phyloP scores from a whole-genome alignment of 2,329 filamentous ascomycete species.

The Trichoderma asperellum region DNA sequence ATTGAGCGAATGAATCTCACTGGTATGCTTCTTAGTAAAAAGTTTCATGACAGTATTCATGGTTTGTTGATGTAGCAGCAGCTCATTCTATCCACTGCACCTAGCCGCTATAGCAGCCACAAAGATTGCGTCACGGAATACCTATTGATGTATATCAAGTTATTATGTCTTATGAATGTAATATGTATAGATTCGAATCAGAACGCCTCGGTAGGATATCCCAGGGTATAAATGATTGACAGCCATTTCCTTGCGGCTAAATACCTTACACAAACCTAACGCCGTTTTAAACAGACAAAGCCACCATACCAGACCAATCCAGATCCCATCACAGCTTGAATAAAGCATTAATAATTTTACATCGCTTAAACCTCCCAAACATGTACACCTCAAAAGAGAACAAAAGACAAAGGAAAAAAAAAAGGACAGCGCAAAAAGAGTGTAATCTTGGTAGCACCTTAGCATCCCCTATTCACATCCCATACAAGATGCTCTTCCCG shows the following conservation, averaged over 20 bases:
- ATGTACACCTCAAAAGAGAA: background rate
- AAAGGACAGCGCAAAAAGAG: background rate
- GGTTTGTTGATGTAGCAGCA: background rate
- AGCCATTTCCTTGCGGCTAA: conserved; percentile 7
- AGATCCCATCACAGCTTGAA: background rate
- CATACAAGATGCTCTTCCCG: conserved; percentile 44
- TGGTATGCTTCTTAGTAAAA: background rate
- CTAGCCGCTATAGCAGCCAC: background rate
- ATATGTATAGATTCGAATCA: background rate
- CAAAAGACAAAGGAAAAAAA: background rate
- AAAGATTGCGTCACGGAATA: background rate
- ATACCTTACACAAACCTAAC: conserved; percentile 7
- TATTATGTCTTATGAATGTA: background rate
- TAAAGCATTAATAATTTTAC: conserved; percentile 6
- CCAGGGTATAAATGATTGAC: conserved; percentile 21
- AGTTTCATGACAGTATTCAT: background rate
- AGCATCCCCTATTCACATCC: conserved; percentile 25
- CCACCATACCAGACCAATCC: background rate
- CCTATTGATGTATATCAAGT: background rate
- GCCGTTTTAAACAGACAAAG: background rate
- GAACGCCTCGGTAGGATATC: background rate
- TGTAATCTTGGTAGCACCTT: background rate
- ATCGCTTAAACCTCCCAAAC: conserved; percentile 3
- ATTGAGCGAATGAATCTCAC: background rate
- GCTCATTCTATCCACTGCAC: background rate